A percentile compares a stretch with the other conserved stretches of the same genome.
Conservation (phyloP, 2,329 filamentous ascomycete genomes). For the Pseudopyrenochaeta lycopersici region DNA sequence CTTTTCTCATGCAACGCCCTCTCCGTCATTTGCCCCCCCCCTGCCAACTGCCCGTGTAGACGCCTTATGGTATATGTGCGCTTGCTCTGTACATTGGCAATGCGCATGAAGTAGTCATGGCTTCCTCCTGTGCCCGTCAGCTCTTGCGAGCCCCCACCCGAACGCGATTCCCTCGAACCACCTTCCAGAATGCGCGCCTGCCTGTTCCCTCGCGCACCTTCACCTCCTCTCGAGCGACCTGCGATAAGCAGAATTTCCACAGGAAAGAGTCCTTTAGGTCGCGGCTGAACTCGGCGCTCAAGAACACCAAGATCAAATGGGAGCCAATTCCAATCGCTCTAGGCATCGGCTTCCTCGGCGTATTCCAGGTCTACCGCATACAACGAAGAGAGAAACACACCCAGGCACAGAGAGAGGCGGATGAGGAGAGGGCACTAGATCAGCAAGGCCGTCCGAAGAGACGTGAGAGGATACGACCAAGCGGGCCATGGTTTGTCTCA, state of each 20-base stretch:
- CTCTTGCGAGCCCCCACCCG: constrained; percentile 31
- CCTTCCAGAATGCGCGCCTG: constrained; percentile 23
- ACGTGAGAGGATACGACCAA: constrained; percentile 74
- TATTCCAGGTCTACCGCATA: constrained; percentile 84
- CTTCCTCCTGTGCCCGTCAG: constrained; percentile 35
- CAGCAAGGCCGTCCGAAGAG: constrained; percentile 57
- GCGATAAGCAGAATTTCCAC: constrained; percentile 53
- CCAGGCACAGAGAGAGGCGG: constrained; percentile 48
- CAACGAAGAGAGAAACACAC: constrained; percentile 60
- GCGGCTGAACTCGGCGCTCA: constrained; percentile 66
- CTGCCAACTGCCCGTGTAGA: constrained; percentile 1
- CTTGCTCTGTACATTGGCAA: neutral
- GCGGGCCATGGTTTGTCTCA: constrained; percentile 78
- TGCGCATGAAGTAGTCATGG: constrained; percentile 37
- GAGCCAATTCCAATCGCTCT: constrained; percentile 88
- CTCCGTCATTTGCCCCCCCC: constrained; percentile 15
- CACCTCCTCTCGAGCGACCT: constrained; percentile 50
- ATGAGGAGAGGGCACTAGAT: constrained; percentile 57
- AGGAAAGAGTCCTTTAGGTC: constrained; percentile 64
- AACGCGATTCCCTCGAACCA: constrained; percentile 16
- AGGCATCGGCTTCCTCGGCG: constrained; percentile 83
- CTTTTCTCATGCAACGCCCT: constrained; percentile 28
- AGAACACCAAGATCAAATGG: constrained; percentile 79
- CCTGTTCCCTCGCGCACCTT: constrained; percentile 41
- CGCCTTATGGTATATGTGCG: neutral